Percentiles rank a stretch among this genome's conserved stretches.
Evolutionary conservation across 2,329 filamentous ascomycete genomes (phyloP).

Genomic region (Cytospora leucostoma): DNA sequence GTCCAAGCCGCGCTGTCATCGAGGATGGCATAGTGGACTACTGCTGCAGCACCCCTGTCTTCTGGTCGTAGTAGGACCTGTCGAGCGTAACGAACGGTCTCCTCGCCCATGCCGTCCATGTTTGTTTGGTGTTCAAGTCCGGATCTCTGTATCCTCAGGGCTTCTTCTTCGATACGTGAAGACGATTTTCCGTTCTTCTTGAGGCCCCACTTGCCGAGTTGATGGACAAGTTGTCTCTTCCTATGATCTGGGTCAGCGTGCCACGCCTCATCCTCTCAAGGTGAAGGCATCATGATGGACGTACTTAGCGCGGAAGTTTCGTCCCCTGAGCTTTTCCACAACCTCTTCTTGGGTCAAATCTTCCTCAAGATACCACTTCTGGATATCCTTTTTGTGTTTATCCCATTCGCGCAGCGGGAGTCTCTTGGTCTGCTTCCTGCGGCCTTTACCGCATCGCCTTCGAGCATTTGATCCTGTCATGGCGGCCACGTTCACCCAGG

Average conservation of each 20-base stretch:
- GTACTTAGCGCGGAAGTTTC: background rate
- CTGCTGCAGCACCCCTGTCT: too few relatives aligned
- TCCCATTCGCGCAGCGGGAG: background rate
- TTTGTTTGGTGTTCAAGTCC: too few relatives aligned
- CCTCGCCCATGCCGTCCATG: too few relatives aligned
- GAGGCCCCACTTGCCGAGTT: background rate
- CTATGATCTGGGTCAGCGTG: background rate
- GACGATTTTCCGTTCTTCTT: background rate
- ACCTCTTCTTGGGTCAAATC: background rate
- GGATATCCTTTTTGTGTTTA: background rate
- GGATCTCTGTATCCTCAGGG: too few relatives aligned
- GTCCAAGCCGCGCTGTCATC: too few relatives aligned
- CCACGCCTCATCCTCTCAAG: background rate
- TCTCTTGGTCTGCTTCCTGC: background rate
- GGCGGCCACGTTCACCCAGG: background rate
- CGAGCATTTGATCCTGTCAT: background rate
- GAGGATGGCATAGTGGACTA: too few relatives aligned
- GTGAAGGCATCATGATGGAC: background rate
- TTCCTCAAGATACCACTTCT: background rate
- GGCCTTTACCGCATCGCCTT: background rate
- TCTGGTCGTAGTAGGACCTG: too few relatives aligned
- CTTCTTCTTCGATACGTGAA: background rate
- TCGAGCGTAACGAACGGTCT: too few relatives aligned
- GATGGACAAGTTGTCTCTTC: background rate
- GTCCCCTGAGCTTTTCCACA: background rate